Evolutionary conservation across 108 stramenopile species (phyloP).

Genomic region (Chaetoceros muelleri): DNA sequence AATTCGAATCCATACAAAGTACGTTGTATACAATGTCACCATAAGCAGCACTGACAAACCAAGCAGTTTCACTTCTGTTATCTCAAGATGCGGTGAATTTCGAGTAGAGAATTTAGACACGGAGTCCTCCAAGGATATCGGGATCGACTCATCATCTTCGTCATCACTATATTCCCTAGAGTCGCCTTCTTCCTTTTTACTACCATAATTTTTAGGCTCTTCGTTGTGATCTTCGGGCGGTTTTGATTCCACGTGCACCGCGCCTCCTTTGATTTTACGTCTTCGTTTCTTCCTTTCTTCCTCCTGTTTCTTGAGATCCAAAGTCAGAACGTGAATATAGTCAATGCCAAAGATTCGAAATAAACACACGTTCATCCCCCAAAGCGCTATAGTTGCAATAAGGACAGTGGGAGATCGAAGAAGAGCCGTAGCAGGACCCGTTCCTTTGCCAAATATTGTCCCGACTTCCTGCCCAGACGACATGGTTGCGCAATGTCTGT

Average conservation of each 20-base stretch:
- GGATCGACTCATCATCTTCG: conserved; percentile 20
- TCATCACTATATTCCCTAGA: neutral
- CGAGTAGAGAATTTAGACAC: neutral
- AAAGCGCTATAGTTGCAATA: conserved; percentile 66
- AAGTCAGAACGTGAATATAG: conserved; percentile 50
- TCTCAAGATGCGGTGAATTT: conserved; percentile 7
- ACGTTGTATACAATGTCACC: conserved; percentile 41
- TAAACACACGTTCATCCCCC: conserved; percentile 84
- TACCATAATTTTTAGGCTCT: neutral
- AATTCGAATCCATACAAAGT: conserved; percentile 52
- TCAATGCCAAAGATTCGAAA: conserved; percentile 72
- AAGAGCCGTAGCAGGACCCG: conserved; percentile 72
- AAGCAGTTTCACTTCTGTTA: conserved; percentile 48
- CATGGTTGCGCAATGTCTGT: conserved; percentile 36
- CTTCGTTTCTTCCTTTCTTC: conserved; percentile 3
- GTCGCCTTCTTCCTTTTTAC: neutral
- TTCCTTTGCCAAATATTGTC: conserved; percentile 66
- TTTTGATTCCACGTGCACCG: too few relatives aligned
- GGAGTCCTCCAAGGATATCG: neutral
- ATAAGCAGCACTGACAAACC: conserved; percentile 41
- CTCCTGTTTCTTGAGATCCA: conserved; percentile 43
- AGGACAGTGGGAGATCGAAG: conserved; percentile 71
- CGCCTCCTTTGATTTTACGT: neutral
- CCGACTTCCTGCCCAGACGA: conserved; percentile 80
- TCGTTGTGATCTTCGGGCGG: neutral